A percentile compares a stretch with the other conserved stretches of the same genome.
phyloP scores from a whole-genome alignment of 257 asterid genomes.

The Solanum stenotomum region DNA sequence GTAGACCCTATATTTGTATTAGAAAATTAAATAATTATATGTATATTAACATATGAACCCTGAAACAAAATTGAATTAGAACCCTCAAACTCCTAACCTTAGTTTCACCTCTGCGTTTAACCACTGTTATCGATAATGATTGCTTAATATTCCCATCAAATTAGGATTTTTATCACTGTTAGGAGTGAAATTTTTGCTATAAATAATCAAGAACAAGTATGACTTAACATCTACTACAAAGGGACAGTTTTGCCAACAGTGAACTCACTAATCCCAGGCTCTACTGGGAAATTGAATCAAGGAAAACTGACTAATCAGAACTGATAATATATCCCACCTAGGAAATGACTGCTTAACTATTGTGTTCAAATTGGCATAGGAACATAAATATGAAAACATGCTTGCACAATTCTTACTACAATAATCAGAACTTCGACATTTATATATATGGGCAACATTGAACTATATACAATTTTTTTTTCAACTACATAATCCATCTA shows the following conservation, averaged over 20 bases:
- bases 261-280: background rate
- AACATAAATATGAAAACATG: too few relatives aligned
- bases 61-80: too few relatives aligned
- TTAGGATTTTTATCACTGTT: background rate
- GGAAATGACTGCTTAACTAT: slow-evolving; percentile 16
- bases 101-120: too few relatives aligned
- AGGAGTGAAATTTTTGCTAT: background rate
- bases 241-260: background rate
- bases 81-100: too few relatives aligned
- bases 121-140: background rate
- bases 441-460: too few relatives aligned
- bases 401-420: too few relatives aligned
- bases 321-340: slow-evolving; percentile 17
- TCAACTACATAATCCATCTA: too few relatives aligned
- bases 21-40: too few relatives aligned
- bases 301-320: background rate
- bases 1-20: background rate
- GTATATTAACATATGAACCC: too few relatives aligned
- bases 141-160: background rate
- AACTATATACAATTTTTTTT: too few relatives aligned
- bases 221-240: background rate
- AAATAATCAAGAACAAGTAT: background rate
- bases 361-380: slow-evolving; percentile 12
- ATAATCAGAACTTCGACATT: too few relatives aligned
- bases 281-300: too few relatives aligned